These are phyloP conservation scores for Sugiyamaella valdiviana DNA, from an alignment of 805 yeast species.

Conservation along the genomic window DNA sequence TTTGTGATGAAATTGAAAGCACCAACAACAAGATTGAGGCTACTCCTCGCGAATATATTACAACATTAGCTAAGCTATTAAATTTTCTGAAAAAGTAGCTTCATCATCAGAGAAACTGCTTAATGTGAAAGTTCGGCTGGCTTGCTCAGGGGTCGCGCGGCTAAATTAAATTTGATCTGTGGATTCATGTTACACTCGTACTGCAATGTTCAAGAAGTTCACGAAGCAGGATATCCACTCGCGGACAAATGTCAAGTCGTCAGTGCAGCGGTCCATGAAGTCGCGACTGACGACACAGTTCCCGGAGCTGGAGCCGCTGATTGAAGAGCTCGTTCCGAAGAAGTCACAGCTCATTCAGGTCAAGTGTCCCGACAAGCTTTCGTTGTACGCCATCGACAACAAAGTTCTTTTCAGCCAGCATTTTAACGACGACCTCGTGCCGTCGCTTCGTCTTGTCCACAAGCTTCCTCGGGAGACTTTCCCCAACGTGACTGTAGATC, in stretches of 20 bases:
- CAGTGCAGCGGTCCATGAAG: slow-evolving; percentile 87
- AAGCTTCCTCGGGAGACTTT: slow-evolving; percentile 58
- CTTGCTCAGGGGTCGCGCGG: no score
- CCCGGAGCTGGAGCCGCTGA: slow-evolving; percentile 64
- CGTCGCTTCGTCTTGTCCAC: slow-evolving; percentile 48
- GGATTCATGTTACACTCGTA: background rate
- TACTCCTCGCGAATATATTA: no score
- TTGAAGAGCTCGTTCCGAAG: slow-evolving; percentile 82
- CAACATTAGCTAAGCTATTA: no score
- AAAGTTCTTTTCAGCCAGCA: slow-evolving; percentile 76
- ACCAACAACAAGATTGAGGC: no score
- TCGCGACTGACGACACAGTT: slow-evolving; percentile 66
- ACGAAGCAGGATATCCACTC: slow-evolving; percentile 83
- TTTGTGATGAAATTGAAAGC: no score
- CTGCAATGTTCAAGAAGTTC: slow-evolving; percentile 36
- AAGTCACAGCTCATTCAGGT: slow-evolving; percentile 72
- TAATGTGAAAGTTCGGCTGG: no score
- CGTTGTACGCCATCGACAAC: slow-evolving; percentile 64
- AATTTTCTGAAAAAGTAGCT: no score
- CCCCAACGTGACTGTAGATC: slow-evolving; percentile 83
- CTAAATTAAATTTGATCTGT: background rate
- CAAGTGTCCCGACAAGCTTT: slow-evolving; percentile 87
- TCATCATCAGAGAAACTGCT: no score
- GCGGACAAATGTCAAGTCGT: slow-evolving; percentile 84
- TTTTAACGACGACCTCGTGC: slow-evolving; percentile 70